A percentile compares a stretch with the other conserved stretches of the same genome.
phyloP scores from a whole-genome alignment of 768 basidiomycete genomes.

The Symmetrospora coprosmae region DNA sequence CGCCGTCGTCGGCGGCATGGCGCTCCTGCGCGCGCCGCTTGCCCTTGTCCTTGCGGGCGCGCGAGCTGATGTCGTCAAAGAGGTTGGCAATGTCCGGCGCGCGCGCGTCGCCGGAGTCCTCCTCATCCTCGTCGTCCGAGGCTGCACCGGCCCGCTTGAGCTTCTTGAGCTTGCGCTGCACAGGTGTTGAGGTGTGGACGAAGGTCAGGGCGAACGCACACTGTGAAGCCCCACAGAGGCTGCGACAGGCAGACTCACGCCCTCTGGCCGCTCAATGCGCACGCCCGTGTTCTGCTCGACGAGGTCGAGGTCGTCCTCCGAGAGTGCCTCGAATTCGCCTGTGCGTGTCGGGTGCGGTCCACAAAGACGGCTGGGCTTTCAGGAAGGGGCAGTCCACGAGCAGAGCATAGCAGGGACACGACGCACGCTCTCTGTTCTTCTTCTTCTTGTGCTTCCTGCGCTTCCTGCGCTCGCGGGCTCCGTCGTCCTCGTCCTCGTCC shows the following conservation, averaged over 20 bases:
- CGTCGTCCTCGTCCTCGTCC: conserved; percentile 22
- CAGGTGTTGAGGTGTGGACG: no score
- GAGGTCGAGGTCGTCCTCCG: conserved; percentile 76
- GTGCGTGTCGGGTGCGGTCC: neutral
- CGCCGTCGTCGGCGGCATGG: conserved; percentile 31
- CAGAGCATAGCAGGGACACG: neutral
- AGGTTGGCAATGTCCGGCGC: conserved; percentile 44
- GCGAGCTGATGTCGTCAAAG: conserved; percentile 63
- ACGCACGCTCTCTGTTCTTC: conserved; percentile 6
- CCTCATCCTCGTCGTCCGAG: conserved; percentile 9
- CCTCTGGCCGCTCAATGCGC: conserved; percentile 20
- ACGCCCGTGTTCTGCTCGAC: conserved; percentile 72
- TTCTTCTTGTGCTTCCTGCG: conserved; percentile 20
- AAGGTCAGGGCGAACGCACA: no score
- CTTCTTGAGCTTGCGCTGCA: no score
- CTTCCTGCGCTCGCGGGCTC: neutral
- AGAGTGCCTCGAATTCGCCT: conserved; percentile 42
- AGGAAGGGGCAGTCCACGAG: neutral
- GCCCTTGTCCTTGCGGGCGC: conserved; percentile 13
- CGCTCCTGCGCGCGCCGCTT: no score
- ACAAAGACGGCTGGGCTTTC: conserved; percentile 29
- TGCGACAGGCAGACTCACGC: no score
- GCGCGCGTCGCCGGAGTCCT: conserved; percentile 35
- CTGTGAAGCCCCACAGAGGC: no score
- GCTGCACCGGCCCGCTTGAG: neutral